Conservation (phyloP, 139 green algal genomes). For the Volvox reticuliferus region DNA sequence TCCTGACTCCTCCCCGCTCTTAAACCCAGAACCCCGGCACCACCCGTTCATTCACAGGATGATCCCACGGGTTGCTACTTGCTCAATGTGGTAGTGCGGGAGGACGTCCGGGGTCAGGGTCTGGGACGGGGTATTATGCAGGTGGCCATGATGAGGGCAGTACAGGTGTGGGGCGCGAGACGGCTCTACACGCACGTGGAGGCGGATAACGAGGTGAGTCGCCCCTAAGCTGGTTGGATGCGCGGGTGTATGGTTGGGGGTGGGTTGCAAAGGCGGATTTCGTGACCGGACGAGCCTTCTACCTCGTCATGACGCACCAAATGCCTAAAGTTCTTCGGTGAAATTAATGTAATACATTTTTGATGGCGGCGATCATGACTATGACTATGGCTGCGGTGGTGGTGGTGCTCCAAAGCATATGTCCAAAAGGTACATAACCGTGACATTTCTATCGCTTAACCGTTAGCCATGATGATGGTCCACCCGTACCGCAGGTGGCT, state of each 20-base stretch:
- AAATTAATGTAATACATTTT: too few species aligned
- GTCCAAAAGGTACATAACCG: too few species aligned
- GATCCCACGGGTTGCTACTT: constrained; percentile 65
- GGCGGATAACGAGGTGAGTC: constrained; percentile 65
- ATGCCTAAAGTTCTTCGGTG: too few species aligned
- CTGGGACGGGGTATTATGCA: constrained; percentile 64
- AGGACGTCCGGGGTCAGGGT: constrained; percentile 59
- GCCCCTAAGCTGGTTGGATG: not conserved
- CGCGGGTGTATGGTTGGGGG: not conserved
- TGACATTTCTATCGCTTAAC: too few species aligned
- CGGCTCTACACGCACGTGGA: constrained; percentile 71
- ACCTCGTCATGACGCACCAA: too few species aligned
- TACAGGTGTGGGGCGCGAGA: constrained; percentile 49
- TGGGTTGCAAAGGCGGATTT: not conserved
- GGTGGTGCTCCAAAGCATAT: too few species aligned
- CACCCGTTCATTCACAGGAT: not conserved
- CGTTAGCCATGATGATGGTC: too few species aligned
- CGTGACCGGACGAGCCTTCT: too few species aligned
- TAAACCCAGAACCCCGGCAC: not conserved
- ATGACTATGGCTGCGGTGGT: too few species aligned
- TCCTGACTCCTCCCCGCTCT: not conserved
- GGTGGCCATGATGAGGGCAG: constrained; percentile 61
- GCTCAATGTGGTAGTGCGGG: constrained; percentile 70
- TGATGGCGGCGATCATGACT: too few species aligned
- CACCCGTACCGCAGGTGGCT: constrained; percentile 45